A percentile compares a stretch with the other conserved stretches of the same genome.
Conservation (phyloP, 306 rosid species). For the Citrullus colocynthis region DNA sequence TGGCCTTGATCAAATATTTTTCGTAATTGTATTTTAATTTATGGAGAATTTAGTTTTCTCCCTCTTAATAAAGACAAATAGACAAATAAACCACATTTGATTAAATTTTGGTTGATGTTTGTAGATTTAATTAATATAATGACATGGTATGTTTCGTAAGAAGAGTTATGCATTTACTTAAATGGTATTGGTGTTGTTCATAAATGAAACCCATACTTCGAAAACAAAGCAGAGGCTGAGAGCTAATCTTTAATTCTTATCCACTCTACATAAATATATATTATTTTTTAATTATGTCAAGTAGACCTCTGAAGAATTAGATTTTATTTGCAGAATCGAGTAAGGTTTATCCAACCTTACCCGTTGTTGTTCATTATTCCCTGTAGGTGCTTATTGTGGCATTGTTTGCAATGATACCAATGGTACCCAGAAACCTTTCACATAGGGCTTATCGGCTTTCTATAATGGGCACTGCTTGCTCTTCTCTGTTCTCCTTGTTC, state of each 20-base stretch:
- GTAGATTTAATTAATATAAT: neutral
- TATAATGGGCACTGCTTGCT: conserved; percentile 64
- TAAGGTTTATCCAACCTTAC: neutral
- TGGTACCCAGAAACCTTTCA: conserved; percentile 61
- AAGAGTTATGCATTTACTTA: neutral
- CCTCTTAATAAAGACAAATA: neutral
- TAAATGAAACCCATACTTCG: neutral
- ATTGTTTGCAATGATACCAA: conserved; percentile 62
- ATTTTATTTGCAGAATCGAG: neutral
- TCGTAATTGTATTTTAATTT: neutral
- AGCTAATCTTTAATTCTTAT: neutral
- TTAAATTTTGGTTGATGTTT: neutral
- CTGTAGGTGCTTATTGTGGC: conserved; percentile 76
- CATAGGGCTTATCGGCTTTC: conserved; percentile 79
- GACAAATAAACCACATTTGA: neutral
- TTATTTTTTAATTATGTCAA: neutral
- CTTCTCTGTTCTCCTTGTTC: conserved; percentile 65
- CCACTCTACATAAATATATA: neutral
- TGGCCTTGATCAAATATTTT: neutral
- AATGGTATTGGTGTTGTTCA: neutral
- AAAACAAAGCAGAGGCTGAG: neutral
- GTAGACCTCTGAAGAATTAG: neutral
- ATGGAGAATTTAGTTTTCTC: too few species aligned
- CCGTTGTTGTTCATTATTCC: neutral
- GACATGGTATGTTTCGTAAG: neutral